Percentiles rank a stretch among this genome's conserved stretches.
Evolutionary conservation across 2,329 filamentous ascomycete species (phyloP).

Genomic region (Magnaporthiopsis incrustans): DNA sequence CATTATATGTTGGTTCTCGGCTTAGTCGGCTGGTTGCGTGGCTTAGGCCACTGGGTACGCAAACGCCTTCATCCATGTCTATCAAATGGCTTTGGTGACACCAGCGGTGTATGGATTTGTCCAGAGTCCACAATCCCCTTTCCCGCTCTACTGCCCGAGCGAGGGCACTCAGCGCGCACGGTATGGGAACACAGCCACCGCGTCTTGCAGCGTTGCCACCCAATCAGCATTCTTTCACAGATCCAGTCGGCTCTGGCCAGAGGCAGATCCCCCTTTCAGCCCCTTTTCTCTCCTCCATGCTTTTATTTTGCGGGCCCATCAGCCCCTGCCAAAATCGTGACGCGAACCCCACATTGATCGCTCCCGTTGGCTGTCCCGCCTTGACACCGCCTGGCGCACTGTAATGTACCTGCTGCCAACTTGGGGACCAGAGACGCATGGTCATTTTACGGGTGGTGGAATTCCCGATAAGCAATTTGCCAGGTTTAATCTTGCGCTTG

Average conservation of each 20-base stretch:
- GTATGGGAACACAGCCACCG: not conserved
- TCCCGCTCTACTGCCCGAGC: not conserved
- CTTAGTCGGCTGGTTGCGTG: not conserved
- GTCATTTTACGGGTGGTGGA: not conserved
- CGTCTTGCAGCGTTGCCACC: not conserved
- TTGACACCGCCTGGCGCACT: not conserved
- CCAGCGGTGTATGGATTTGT: not conserved
- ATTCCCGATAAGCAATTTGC: not conserved
- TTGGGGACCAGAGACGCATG: not conserved
- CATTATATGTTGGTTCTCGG: not conserved
- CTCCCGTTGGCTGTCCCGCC: not conserved
- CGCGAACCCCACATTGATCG: not conserved
- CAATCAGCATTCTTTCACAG: not conserved
- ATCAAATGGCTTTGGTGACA: not conserved
- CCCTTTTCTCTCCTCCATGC: not conserved
- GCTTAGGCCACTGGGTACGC: not conserved
- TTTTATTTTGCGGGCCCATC: not conserved
- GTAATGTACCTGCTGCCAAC: not conserved
- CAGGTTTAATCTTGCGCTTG: not conserved
- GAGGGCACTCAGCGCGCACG: not conserved
- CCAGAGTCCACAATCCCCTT: not conserved
- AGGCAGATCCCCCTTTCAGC: not conserved
- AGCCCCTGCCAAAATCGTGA: not conserved
- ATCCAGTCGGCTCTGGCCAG: not conserved
- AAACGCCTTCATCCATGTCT: not conserved